Evolutionary conservation across 768 basidiomycete species (phyloP), one percentile per base, ranked within the genome.

Genomic region (Candolleomyces eurysporus): DNA sequence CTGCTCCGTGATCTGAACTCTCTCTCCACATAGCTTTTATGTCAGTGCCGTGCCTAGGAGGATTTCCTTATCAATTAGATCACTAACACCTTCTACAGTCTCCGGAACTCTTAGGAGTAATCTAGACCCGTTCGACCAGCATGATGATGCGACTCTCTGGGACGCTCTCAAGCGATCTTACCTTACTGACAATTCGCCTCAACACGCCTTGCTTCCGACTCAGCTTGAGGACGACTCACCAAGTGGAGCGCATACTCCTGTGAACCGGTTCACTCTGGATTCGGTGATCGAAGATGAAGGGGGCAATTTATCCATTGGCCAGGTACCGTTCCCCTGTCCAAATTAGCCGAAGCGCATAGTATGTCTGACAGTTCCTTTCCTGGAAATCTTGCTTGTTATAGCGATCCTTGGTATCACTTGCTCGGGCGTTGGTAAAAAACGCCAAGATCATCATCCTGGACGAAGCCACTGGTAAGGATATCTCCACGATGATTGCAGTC

Each of bases 271-370:
- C 76, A 88, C 84, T 14, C 81, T 98, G 8, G 96, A 98, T 71
- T 90, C 84, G 39, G 75, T 84, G 3, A 84, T 97, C 54, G 94
- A 96, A 63, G 91, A 91, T 60, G 95, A 96, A 70, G 96, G 96
- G 22, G 78, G 77, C 31, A 96, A 96, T 69, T 68, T 96, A 63
- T 91, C 90, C 7, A 87, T 94, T 42, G 90, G 91, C 31, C 83
- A 85, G 78, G 79, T 81, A 61, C 52, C 57, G 19, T 59, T 17
- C 10, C 36, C 26, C 26, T 21, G 39, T 49, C 32, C 22, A 30
- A 11, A n/a, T 56, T 56, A 14, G 14, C 26, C 17, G 13, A 21
- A 14, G n/a, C 22, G 21, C 49, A 21, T 30, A 22, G 21, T 43
- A 7, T 43, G 39, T 60, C 30, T 36, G 40, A 46, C 46, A 39